Conservation (phyloP, 805 yeast genomes). For the Yarrowia phangngaensis region DNA sequence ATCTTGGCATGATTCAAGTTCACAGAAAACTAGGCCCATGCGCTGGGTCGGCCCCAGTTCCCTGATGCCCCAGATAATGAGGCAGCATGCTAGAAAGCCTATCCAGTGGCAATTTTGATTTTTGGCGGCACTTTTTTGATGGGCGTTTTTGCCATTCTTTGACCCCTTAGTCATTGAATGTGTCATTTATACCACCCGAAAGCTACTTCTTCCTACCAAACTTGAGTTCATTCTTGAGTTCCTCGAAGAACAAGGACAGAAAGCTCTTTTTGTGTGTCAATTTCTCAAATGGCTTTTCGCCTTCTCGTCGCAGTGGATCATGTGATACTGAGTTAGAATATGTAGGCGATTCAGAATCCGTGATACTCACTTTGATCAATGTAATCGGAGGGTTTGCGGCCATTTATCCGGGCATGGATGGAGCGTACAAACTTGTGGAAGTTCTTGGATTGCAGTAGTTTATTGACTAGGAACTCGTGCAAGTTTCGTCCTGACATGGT, state of each 20-base stretch:
- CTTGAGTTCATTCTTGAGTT: slow-evolving; percentile 20
- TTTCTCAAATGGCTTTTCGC: slow-evolving; percentile 19
- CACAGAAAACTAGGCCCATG: no score
- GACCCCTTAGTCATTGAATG: neutral
- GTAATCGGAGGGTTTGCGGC: slow-evolving; percentile 7
- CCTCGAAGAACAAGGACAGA: slow-evolving; percentile 18
- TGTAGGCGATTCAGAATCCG: neutral
- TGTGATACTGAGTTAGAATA: slow-evolving; percentile 21
- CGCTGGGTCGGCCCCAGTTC: no score
- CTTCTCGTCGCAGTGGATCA: slow-evolving; percentile 20
- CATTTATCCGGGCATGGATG: slow-evolving; percentile 18
- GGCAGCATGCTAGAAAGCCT: no score
- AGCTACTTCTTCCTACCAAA: slow-evolving; percentile 16
- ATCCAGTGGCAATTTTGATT: no score
- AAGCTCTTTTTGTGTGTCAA: slow-evolving; percentile 21
- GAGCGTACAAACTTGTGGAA: slow-evolving; percentile 24
- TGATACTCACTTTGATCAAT: slow-evolving; percentile 16
- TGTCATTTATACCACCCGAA: neutral
- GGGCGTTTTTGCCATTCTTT: no score
- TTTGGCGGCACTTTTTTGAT: no score
- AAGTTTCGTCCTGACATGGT: slow-evolving; percentile 9
- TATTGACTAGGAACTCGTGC: slow-evolving; percentile 18
- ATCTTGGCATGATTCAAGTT: no score
- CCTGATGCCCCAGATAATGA: no score
- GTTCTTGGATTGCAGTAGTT: slow-evolving; percentile 15